Evolutionary conservation across 2,329 filamentous ascomycete genomes (phyloP).

Genomic region (Diplodia scrobiculata): DNA sequence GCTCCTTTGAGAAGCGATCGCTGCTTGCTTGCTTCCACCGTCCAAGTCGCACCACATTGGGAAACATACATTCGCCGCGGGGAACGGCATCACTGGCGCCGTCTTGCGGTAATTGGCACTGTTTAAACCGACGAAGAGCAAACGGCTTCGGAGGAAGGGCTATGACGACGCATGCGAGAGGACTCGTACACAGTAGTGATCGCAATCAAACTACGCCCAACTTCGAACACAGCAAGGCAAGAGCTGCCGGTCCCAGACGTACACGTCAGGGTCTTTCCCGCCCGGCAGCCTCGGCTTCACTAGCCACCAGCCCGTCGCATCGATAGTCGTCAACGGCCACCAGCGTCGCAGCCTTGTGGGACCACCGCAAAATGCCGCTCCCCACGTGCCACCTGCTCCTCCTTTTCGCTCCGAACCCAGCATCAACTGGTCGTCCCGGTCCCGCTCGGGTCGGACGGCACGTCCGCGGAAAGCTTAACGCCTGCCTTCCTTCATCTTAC

Average conservation of each 20-base stretch:
- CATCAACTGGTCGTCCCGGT: not conserved
- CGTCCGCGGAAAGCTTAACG: not conserved
- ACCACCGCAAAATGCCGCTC: not conserved
- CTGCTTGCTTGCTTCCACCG: not conserved
- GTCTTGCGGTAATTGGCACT: not conserved
- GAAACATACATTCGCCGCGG: not conserved
- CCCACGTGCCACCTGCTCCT: not conserved
- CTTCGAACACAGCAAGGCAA: slow-evolving; percentile 24
- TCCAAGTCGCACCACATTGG: not conserved
- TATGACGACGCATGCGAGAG: not conserved
- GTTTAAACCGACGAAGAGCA: not conserved
- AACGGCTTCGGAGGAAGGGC: not conserved
- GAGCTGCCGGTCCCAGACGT: slow-evolving; percentile 20
- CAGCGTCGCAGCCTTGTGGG: slow-evolving; percentile 17
- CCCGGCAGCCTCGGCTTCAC: not conserved
- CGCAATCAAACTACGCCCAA: slow-evolving; percentile 10
- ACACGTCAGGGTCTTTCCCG: not conserved
- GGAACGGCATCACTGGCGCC: too few species aligned
- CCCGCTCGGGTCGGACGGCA: not conserved
- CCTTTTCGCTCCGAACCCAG: not conserved
- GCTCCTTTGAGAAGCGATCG: not conserved
- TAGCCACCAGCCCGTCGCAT: not conserved
- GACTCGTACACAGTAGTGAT: not conserved
- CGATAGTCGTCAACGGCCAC: slow-evolving; percentile 12
- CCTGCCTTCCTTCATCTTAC: slow-evolving; percentile 15